Percentiles rank a stretch among this genome's conserved stretches.
These are phyloP conservation scores for Boletus rubescentipes DNA, from an alignment of 768 basidiomycete genomes.

Conservation along the genomic window DNA sequence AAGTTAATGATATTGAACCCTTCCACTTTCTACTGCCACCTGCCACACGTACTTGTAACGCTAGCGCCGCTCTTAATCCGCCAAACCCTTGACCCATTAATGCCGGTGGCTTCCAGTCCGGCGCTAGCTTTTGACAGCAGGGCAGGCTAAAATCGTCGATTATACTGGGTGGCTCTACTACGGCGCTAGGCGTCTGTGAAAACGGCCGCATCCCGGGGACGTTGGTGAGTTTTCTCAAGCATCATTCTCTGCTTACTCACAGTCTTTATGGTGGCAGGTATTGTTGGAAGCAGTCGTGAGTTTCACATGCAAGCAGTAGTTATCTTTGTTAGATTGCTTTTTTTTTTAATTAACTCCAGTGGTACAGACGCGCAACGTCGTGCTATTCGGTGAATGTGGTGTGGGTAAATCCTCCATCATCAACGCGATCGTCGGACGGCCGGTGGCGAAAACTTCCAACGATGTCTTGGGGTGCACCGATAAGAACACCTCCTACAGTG, in stretches of 20 bases:
- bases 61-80: background rate
- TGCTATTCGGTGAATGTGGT: conserved; percentile 35
- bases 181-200: background rate
- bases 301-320: conserved; percentile 8
- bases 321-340: background rate
- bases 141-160: background rate
- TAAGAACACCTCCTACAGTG: conserved; percentile 16
- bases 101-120: background rate
- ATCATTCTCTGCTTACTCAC: background rate
- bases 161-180: background rate
- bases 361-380: conserved; percentile 29
- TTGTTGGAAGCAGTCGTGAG: background rate
- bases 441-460: conserved; percentile 29
- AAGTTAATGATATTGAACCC: too few species aligned
- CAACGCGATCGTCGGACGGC: conserved; percentile 33
- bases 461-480: conserved; percentile 31
- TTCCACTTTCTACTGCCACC: background rate
- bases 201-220: background rate
- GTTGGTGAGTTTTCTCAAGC: conserved; percentile 2
- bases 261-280: background rate
- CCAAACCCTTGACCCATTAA: conserved; percentile 8
- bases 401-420: conserved; percentile 42
- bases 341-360: background rate
- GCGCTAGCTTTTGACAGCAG: background rate
- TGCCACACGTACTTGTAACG: background rate